Evolutionary conservation across 148 eudicot genomes (phyloP).

Genomic region (Vaccinium darrowii): DNA sequence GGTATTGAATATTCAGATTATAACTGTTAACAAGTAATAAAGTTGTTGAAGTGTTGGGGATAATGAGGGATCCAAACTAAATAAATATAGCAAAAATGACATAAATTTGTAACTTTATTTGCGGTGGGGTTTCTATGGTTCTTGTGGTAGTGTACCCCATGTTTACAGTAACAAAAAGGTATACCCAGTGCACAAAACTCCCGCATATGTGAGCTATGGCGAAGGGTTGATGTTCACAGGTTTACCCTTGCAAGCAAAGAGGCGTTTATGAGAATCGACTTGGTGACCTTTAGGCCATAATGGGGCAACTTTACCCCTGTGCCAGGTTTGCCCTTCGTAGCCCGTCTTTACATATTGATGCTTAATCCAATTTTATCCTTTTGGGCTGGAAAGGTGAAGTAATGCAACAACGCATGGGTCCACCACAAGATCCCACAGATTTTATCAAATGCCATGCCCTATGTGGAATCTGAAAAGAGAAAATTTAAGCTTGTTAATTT

Average conservation of each 20-base stretch:
- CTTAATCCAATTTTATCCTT: neutral
- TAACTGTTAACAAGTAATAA: neutral
- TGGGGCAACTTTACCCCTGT: neutral
- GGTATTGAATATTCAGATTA: neutral
- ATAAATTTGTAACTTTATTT: neutral
- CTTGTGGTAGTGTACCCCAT: neutral
- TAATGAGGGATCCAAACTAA: neutral
- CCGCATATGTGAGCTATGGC: neutral
- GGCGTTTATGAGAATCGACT: neutral
- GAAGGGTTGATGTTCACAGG: neutral
- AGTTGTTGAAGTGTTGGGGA: neutral
- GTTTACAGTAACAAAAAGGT: neutral
- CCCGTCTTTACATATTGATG: neutral
- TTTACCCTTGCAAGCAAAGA: neutral
- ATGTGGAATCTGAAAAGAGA: neutral
- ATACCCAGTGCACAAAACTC: neutral
- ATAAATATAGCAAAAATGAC: neutral
- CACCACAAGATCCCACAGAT: too few species aligned
- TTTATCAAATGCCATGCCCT: neutral
- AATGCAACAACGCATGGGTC: neutral
- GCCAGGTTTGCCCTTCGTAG: neutral
- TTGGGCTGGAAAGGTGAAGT: neutral
- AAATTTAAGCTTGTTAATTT: neutral
- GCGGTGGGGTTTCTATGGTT: neutral
- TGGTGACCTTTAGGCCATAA: neutral